Percentiles rank a stretch among this genome's conserved stretches.
phyloP scores from a whole-genome alignment of 805 yeast species.

The Yamadazyma nakazawae region DNA sequence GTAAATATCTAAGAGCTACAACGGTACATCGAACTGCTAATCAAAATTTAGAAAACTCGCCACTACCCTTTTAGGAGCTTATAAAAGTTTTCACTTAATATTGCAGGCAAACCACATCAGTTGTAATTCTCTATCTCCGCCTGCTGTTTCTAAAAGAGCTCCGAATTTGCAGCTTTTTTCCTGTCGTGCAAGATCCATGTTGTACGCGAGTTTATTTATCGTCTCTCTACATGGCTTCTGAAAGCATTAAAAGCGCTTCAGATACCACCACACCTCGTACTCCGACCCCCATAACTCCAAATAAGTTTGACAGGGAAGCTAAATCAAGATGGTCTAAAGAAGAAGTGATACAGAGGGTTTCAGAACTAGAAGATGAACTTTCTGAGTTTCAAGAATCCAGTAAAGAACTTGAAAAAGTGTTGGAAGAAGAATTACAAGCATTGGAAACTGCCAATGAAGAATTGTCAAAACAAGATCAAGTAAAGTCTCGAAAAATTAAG shows the following conservation, averaged over 20 bases:
- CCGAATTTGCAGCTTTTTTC: background rate
- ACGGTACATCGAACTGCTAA: no score
- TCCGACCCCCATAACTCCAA: background rate
- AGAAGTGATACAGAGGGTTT: conserved; percentile 19
- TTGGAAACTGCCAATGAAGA: conserved; percentile 25
- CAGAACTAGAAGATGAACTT: conserved; percentile 37
- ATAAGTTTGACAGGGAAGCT: background rate
- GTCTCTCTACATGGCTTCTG: background rate
- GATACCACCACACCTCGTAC: background rate
- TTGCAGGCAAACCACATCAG: no score
- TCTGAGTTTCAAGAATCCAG: conserved; percentile 43
- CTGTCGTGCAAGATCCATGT: background rate
- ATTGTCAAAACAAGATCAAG: conserved; percentile 14
- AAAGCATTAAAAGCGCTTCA: background rate
- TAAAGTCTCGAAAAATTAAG: conserved; percentile 3
- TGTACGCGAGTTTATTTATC: background rate
- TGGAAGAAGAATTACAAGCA: conserved; percentile 40
- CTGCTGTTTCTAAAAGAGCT: no score
- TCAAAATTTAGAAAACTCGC: no score
- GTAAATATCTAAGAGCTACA: no score
- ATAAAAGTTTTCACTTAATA: no score
- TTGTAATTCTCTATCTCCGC: no score
- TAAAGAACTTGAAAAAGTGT: conserved; percentile 42
- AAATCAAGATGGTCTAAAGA: conserved; percentile 11
- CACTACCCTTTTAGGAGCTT: no score